Conservation (phyloP, 139 green algal species). For the Volvox reticuliferus region DNA sequence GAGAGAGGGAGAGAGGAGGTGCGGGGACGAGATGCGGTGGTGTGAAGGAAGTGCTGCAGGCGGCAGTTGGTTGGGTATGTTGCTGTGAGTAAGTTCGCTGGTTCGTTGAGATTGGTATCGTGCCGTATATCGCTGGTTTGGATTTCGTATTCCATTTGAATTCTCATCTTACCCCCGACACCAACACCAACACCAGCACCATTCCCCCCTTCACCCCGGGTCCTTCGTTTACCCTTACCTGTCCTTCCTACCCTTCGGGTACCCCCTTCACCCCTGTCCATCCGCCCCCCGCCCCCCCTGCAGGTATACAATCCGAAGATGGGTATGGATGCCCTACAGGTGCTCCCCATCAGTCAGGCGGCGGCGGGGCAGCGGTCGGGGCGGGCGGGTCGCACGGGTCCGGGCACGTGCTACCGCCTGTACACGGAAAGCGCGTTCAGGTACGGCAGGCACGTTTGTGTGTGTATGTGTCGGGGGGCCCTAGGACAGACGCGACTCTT, state of each 20-base stretch:
- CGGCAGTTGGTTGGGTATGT: too few species aligned
- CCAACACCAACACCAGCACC: background rate
- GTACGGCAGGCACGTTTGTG: background rate
- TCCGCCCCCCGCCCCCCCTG: background rate
- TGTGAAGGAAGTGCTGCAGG: background rate
- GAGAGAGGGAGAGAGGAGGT: background rate
- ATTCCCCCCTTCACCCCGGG: background rate
- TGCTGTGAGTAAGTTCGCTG: background rate
- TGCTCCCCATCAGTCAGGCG: constrained; percentile 95
- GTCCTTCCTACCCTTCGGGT: background rate
- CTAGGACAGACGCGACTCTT: background rate
- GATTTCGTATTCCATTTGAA: too few species aligned
- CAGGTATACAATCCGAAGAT: constrained; percentile 86
- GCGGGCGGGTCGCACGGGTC: constrained; percentile 93
- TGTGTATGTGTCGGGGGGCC: background rate
- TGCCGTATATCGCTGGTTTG: too few species aligned
- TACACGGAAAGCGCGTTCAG: constrained; percentile 92
- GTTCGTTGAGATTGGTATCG: too few species aligned
- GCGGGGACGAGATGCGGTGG: background rate
- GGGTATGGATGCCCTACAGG: constrained; percentile 97
- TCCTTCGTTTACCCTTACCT: background rate
- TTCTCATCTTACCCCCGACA: background rate
- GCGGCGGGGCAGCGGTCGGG: constrained; percentile 91
- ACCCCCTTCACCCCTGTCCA: background rate
- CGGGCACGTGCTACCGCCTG: constrained; percentile 97